phyloP scores from a whole-genome alignment of 305 asterid species.

The Rubia tinctorum region DNA sequence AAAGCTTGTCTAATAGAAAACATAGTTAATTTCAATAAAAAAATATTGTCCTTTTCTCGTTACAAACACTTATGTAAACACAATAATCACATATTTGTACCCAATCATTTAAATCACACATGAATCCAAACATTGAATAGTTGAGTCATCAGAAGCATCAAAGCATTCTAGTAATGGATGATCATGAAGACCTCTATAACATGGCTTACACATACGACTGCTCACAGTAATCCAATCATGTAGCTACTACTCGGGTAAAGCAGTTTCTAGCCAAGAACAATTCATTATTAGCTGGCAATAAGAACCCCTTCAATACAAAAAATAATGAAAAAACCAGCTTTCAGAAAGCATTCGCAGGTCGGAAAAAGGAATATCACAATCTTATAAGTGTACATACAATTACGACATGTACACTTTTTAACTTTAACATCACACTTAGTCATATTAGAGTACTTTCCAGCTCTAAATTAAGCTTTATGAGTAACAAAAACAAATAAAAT shows the following conservation, averaged over 20 bases:
- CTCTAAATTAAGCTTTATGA: too few species aligned
- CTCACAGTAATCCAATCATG: constrained; percentile 18
- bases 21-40: background rate
- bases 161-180: constrained; percentile 87
- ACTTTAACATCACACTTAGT: too few species aligned
- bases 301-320: constrained; percentile 75
- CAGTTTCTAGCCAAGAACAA: constrained; percentile 1
- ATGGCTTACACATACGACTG: constrained; percentile 93
- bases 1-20: too few species aligned
- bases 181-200: constrained; percentile 74
- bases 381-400: constrained; percentile 11
- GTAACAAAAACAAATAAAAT: too few species aligned
- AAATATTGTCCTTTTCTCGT: background rate
- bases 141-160: constrained; percentile 45
- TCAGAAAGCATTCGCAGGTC: constrained; percentile 62
- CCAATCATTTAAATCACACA: background rate
- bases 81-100: background rate
- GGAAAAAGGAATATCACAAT: constrained; percentile 12
- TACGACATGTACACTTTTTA: too few species aligned
- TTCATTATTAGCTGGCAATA: constrained; percentile 11
- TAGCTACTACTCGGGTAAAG: background rate
- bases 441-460: too few species aligned
- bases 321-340: constrained; percentile 87
- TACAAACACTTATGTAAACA: background rate
- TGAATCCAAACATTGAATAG: constrained; percentile 47